Evolutionary conservation across 2,329 filamentous ascomycete genomes (phyloP), one percentile per base, ranked within the genome.

Genomic region (Claviceps spartinae): DNA sequence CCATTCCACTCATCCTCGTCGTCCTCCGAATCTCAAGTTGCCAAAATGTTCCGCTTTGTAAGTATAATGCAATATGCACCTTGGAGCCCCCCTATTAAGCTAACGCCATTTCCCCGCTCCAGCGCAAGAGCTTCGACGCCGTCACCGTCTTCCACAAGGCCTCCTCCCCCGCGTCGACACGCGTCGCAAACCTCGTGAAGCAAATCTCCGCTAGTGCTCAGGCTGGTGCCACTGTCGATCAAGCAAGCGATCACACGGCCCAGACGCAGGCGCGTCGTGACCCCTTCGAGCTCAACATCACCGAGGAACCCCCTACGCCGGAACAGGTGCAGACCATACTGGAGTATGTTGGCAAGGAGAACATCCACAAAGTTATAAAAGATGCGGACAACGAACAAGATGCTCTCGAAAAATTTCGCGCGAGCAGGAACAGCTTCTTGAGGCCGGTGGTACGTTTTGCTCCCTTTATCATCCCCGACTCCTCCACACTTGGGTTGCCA

Each of bases 111-210:
- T 45, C n/a, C 16, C 20, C 34, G 44, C n/a, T 11, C 41, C 62
- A 89, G 85, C 79, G 76, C 70, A 90, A 88, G 76, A 78, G 85
- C 59, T 78, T 87, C 68, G 90, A 97, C 74, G 87, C 95, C 59
- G 81, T 97, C 66, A 97, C 91, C 55, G 83, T 98, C 74, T 98
- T 97, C 77, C 90, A 96, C 78, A 86, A 87, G 69, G 80, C 91
- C 53, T 78, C 76, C 61, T 78, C 79, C 51, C 79, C 85, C 22
- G 76, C 84, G 57, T 96, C 90, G 3, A 74, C 80, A 49, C 81
- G 85, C 54, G 85, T 85, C 36, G 79, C 84, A 55, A 83, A 79
- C 43, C 72, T 95, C 50, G 79, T 97, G 55, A 94, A 93, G 72
- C 83, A 91, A 69, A 78, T 82, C 36, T 86, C 86, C 26, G 83